Evolutionary conservation across 1,139 yeast species (phyloP), one percentile per base, ranked within the genome.

Genomic region (Candida sanyaensis): DNA sequence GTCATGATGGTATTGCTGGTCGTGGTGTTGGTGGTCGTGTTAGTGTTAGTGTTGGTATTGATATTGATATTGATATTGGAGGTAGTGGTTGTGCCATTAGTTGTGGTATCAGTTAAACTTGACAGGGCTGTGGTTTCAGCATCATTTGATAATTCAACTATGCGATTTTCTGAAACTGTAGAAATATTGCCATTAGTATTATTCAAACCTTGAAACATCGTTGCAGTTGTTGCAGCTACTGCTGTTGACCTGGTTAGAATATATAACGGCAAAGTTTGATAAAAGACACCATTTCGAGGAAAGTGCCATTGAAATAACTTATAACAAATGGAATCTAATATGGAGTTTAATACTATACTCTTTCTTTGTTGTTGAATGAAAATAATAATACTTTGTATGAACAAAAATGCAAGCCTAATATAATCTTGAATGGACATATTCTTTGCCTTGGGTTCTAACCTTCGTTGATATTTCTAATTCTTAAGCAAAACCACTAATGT

Each of bases 371-470:
- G 39, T 36, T 36, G 39, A 11, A 36, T 23, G 11, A 29, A 36
- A 36, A 8, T 23, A 3, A 36, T 24, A 24, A 23, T 36, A 36
- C 39, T 36, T 7, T 36, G 39, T 36, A 36, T 34, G 23, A 41
- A 41, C 36, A 41, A 27, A 17, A 33, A 33, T 33, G 44, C 39
- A 41, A 41, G 39, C 11, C 33, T 32, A 41, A 41, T 33, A 27
- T 41, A 41, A 21, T 41, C 39, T 17, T 41, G 39, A 41, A 41
- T 33, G 17, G 44, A 13, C 39, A 41, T 40, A 38, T 36, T 36
- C 39, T 36, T 17, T 36, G 39, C 39, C 39, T n/a, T 26, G 28
- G 28, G 9, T 26, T 26, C 28, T 26, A 6, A 26, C 28, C 28
- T 26, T 8, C 3, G 21, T 17, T 17, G 21, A 17, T 17, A 17